Percentiles rank a stretch among this genome's conserved stretches.
phyloP scores from a whole-genome alignment of 2,329 filamentous ascomycete genomes.

The Acrodontium crateriforme region DNA sequence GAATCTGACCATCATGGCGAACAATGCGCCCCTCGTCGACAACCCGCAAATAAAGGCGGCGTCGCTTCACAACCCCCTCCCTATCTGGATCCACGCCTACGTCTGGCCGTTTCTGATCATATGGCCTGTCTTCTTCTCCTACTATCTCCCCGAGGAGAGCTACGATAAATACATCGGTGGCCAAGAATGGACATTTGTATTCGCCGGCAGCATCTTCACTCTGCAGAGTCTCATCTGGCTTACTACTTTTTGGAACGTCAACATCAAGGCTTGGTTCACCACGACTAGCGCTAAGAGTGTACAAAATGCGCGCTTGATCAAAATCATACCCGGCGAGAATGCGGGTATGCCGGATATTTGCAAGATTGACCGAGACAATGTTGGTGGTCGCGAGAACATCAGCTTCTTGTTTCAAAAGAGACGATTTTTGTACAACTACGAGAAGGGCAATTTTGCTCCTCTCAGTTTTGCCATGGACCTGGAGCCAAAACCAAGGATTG shows the following conservation, averaged over 20 bases:
- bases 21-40: constrained; percentile 66
- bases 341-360: constrained; percentile 84
- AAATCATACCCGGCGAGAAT: constrained; percentile 80
- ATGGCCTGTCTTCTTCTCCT: constrained; percentile 83
- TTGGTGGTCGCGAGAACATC: constrained; percentile 57
- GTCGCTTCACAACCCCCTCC: constrained; percentile 75
- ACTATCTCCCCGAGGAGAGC: constrained; percentile 68
- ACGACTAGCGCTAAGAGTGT: constrained; percentile 56
- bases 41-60: constrained; percentile 79
- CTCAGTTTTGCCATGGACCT: constrained; percentile 71
- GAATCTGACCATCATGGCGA: constrained; percentile 6
- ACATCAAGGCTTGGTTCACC: constrained; percentile 69
- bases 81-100: constrained; percentile 70
- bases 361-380: constrained; percentile 61
- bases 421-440: constrained; percentile 71
- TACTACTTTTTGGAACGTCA: constrained; percentile 94
- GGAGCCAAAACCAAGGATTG: constrained; percentile 68
- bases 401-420: constrained; percentile 98
- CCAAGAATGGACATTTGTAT: constrained; percentile 98
- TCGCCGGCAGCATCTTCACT: constrained; percentile 76
- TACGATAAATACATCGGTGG: constrained; percentile 86
- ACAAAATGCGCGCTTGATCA: constrained; percentile 70
- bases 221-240: constrained; percentile 83
- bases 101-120: constrained; percentile 83
- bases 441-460: constrained; percentile 63